A percentile compares a stretch with the other conserved stretches of the same genome.
Conservation (phyloP, 2,329 filamentous ascomycete species). For the Sporothrix luriei region DNA sequence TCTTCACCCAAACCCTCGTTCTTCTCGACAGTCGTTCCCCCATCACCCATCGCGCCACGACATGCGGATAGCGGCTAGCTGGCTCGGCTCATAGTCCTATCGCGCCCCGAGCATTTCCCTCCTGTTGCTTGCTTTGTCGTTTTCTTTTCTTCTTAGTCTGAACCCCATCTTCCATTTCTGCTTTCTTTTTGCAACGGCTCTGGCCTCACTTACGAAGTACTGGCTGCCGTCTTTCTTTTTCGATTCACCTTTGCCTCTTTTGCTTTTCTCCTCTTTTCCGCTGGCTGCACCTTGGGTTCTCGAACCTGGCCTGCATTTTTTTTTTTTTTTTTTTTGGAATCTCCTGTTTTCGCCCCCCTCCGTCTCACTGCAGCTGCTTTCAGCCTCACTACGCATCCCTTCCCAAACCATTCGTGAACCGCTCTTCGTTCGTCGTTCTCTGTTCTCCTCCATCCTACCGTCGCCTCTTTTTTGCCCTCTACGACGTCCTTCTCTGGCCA, state of each 20-base stretch:
- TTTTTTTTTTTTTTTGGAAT: conserved; percentile 9
- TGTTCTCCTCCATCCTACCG: background rate
- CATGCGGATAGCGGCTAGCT: conserved; percentile 27
- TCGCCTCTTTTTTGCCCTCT: background rate
- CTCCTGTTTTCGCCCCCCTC: conserved; percentile 5
- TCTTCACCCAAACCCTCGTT: conserved; percentile 19
- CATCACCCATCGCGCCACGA: conserved; percentile 3
- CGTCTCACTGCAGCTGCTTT: background rate
- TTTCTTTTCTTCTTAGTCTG: conserved; percentile 23
- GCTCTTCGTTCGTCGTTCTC: background rate
- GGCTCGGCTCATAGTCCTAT: conserved; percentile 12
- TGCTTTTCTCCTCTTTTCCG: background rate
- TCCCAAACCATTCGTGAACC: background rate
- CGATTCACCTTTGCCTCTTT: too few relatives aligned
- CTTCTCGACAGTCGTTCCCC: background rate
- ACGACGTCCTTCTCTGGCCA: background rate
- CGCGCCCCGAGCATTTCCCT: background rate
- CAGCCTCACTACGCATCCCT: conserved; percentile 12
- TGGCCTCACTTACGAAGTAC: background rate
- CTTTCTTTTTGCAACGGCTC: conserved; percentile 18
- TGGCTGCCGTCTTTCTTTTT: background rate
- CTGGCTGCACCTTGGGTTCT: background rate
- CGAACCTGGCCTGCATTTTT: conserved; percentile 15
- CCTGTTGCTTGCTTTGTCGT: conserved; percentile 12
- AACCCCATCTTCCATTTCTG: conserved; percentile 19